Conservation (phyloP, 2,329 filamentous ascomycete genomes). For the Pseudonectria buxi region DNA sequence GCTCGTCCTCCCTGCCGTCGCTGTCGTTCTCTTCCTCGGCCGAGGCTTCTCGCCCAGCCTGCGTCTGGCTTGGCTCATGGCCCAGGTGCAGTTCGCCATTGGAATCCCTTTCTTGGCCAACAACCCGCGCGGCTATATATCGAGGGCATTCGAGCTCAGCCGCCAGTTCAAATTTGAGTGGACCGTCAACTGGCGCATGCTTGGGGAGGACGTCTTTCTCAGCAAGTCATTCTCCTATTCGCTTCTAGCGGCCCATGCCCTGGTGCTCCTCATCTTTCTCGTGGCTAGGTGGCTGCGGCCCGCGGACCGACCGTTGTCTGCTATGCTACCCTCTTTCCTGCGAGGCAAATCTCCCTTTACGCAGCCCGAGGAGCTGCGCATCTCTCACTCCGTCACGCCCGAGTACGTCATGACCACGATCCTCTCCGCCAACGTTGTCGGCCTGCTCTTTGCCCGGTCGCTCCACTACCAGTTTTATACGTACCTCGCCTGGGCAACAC, state of each 20-base stretch:
- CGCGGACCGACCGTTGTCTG: conserved; percentile 49
- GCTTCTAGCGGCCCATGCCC: conserved; percentile 59
- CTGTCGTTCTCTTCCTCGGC: conserved; percentile 66
- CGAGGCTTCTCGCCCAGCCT: conserved; percentile 60
- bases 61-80: conserved; percentile 63
- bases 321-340: conserved; percentile 43
- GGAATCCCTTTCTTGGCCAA: conserved; percentile 61
- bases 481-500: conserved; percentile 83
- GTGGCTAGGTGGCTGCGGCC: conserved; percentile 66
- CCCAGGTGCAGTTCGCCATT: conserved; percentile 66
- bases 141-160: conserved; percentile 82
- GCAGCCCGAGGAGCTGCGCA: conserved; percentile 46
- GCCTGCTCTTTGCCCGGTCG: conserved; percentile 77
- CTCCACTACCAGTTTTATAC: conserved; percentile 95
- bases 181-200: conserved; percentile 98
- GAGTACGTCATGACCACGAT: conserved; percentile 71
- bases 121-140: conserved; percentile 66
- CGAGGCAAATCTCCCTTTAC: conserved; percentile 39
- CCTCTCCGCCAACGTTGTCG: conserved; percentile 68
- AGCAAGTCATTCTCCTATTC: conserved; percentile 58
- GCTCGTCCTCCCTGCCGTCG: conserved; percentile 74
- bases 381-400: conserved; percentile 55
- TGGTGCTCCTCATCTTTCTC: conserved; percentile 61
- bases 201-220: conserved; percentile 77
- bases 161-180: conserved; percentile 92